phyloP scores from a whole-genome alignment of 306 rosid species.

The Trifolium fragiferum region DNA sequence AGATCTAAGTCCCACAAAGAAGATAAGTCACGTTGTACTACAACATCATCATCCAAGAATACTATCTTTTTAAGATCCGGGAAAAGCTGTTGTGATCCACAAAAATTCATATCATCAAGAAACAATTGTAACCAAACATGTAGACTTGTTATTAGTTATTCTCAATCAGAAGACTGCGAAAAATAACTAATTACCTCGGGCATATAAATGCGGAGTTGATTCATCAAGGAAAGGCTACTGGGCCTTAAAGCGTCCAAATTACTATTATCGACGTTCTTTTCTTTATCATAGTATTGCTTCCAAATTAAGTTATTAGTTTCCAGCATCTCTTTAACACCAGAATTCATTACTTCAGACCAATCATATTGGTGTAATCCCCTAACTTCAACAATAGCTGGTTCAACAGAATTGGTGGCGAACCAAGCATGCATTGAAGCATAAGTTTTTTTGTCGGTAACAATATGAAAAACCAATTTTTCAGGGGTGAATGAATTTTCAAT shows the following conservation, averaged over 20 bases:
- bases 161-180: constrained; percentile 38
- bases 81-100: constrained; percentile 76
- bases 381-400: constrained; percentile 78
- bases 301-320: constrained; percentile 76
- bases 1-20: constrained; percentile 86
- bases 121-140: constrained; percentile 45
- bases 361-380: constrained; percentile 92
- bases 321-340: constrained; percentile 73
- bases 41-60: constrained; percentile 88
- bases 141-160: constrained; percentile 39
- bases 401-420: constrained; percentile 78
- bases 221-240: constrained; percentile 79
- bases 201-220: constrained; percentile 78
- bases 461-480: constrained; percentile 75
- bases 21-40: constrained; percentile 80
- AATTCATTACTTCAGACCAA: constrained; percentile 83
- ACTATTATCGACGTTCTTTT: constrained; percentile 46
- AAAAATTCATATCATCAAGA: constrained; percentile 54
- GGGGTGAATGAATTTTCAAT: constrained; percentile 71
- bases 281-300: constrained; percentile 64
- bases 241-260: constrained; percentile 64
- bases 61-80: constrained; percentile 84
- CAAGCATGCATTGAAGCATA: constrained; percentile 95
- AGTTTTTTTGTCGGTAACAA: constrained; percentile 88
- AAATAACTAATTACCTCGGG: constrained; percentile 68